Evolutionary conservation across 1,284 basidiomycete species (phyloP).

Genomic region (Vanrija humicola): DNA sequence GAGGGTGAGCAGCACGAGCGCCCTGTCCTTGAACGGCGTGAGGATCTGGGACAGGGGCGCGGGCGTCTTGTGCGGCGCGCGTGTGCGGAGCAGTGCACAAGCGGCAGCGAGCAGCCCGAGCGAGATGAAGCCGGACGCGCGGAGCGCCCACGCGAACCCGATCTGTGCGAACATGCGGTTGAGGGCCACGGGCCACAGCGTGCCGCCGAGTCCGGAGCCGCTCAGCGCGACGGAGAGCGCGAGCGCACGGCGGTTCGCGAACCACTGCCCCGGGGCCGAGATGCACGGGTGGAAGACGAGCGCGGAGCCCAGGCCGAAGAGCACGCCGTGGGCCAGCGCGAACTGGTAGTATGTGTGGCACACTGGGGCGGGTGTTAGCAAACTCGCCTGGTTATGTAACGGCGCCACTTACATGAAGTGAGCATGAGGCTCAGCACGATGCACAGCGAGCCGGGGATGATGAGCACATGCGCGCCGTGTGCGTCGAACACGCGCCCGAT

Average conservation of each 20-base stretch:
- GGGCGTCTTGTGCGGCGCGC: slow-evolving; percentile 17
- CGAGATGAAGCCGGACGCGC: slow-evolving; percentile 25
- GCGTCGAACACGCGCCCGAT: slow-evolving; percentile 22
- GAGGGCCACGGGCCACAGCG: slow-evolving; percentile 33
- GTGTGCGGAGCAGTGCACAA: slow-evolving; percentile 15
- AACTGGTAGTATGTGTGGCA: slow-evolving; percentile 60
- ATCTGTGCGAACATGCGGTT: slow-evolving; percentile 25
- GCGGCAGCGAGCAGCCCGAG: slow-evolving; percentile 21
- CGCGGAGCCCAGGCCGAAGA: slow-evolving; percentile 36
- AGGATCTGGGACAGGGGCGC: slow-evolving; percentile 14
- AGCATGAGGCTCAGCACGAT: slow-evolving; percentile 44
- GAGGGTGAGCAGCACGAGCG: slow-evolving; percentile 20
- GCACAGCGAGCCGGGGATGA: slow-evolving; percentile 52
- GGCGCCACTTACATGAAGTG: slow-evolving; percentile 1
- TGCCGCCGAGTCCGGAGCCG: slow-evolving; percentile 43
- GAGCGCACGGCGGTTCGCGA: slow-evolving; percentile 21
- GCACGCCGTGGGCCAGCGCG: slow-evolving; percentile 24
- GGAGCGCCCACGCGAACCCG: slow-evolving; percentile 27
- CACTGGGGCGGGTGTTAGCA: slow-evolving; percentile 43
- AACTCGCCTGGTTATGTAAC: not conserved
- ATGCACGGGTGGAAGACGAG: slow-evolving; percentile 54
- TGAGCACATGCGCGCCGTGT: slow-evolving; percentile 43
- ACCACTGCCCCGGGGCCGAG: slow-evolving; percentile 57
- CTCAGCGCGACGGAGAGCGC: slow-evolving; percentile 31
- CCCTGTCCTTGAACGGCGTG: slow-evolving; percentile 19